Percentiles rank a stretch among this genome's conserved stretches.
Conservation (phyloP, 2,329 filamentous ascomycete species). For the Metarhizium guizhouense region DNA sequence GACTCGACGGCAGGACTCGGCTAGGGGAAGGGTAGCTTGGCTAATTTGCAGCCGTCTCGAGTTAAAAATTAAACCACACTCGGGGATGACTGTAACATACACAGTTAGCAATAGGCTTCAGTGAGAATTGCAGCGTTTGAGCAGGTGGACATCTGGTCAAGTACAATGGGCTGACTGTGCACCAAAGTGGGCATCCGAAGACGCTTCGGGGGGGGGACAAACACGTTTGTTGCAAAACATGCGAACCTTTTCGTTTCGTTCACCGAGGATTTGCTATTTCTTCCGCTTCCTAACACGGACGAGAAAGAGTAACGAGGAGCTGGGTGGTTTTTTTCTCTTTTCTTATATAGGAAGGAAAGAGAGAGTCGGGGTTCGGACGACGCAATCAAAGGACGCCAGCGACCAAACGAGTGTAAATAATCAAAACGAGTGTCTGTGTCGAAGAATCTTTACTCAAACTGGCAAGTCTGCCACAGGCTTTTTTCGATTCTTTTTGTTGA, state of each 20-base stretch:
- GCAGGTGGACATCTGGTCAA: background rate
- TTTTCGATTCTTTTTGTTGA: background rate
- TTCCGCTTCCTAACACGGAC: background rate
- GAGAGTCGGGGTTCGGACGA: slow-evolving; percentile 20
- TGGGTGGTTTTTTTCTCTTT: slow-evolving; percentile 4
- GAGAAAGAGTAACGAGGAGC: background rate
- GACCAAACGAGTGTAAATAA: slow-evolving; percentile 29
- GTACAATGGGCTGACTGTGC: background rate
- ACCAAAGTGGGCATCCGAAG: background rate
- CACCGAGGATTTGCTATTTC: background rate
- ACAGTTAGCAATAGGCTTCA: background rate
- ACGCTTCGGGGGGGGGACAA: background rate
- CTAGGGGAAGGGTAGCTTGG: background rate
- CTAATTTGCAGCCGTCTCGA: background rate
- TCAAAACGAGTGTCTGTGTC: slow-evolving; percentile 30
- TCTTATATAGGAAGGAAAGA: slow-evolving; percentile 12
- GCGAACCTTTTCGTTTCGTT: slow-evolving; percentile 1
- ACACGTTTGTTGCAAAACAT: background rate
- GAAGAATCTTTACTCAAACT: slow-evolving; percentile 5
- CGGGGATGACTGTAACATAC: background rate
- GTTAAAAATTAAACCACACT: background rate
- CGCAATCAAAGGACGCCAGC: slow-evolving; percentile 47
- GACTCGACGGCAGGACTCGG: background rate
- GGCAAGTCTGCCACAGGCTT: background rate
- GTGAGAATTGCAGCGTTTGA: background rate